Percentiles rank a stretch among this genome's conserved stretches.
These are phyloP conservation scores for Calonectria fujianensis DNA, from an alignment of 2,329 filamentous ascomycete species.

Conservation along the genomic window DNA sequence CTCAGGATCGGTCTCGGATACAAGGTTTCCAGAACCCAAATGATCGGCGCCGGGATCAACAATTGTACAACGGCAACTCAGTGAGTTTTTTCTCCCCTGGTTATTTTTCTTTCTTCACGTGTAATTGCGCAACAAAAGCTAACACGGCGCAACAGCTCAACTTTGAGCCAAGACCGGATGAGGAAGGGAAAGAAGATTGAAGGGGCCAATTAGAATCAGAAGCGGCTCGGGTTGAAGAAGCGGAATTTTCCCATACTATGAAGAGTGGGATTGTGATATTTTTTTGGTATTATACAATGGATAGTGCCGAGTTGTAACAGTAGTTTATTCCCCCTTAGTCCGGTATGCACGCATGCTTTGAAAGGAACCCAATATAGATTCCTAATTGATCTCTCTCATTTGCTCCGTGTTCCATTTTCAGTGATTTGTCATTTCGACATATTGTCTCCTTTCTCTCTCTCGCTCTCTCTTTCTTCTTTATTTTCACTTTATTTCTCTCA, in stretches of 20 bases:
- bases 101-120: not conserved
- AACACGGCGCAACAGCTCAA: conserved; percentile 71
- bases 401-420: conserved; percentile 26
- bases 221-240: conserved; percentile 21
- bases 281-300: conserved; percentile 56
- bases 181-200: conserved; percentile 67
- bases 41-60: conserved; percentile 74
- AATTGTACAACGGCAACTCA: conserved; percentile 95
- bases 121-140: conserved; percentile 45
- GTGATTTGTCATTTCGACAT: conserved; percentile 3
- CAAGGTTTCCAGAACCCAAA: conserved; percentile 66
- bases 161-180: conserved; percentile 79
- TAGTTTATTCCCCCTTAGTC: conserved; percentile 47
- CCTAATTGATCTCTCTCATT: conserved; percentile 42
- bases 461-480: conserved; percentile 8
- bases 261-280: conserved; percentile 54
- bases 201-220: not conserved
- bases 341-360: conserved; percentile 50
- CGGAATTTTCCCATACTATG: conserved; percentile 36
- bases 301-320: conserved; percentile 52
- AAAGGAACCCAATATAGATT: conserved; percentile 41
- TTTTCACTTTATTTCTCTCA: conserved; percentile 32
- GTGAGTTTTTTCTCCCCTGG: conserved; percentile 69
- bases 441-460: too few relatives aligned
- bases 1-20: conserved; percentile 53